Base-by-base conservation (phyloP, 257 asterid species). In the Salvia hispanica region DNA sequence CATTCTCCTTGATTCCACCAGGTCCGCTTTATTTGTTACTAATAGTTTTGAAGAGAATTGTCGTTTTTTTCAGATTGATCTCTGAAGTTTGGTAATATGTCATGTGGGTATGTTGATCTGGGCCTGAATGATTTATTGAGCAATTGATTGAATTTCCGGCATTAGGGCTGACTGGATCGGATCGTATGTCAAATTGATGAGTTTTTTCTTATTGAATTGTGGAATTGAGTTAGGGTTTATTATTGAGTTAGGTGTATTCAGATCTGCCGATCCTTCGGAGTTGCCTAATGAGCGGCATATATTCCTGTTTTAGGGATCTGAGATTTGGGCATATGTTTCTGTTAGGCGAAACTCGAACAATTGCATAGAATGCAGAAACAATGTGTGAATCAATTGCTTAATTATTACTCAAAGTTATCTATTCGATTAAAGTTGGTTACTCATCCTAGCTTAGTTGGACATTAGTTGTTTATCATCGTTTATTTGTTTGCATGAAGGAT, bases 1-100 rank as follows among this genome's bases (percentile, higher is more conserved):
- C 62, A 69, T 74, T 82, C 81, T 70, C 77, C 76, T 70, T 15
- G 74, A 65, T 71, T 73, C 36, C 34, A 54, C 63, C 80, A 77
- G 83, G 87, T 81, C 76, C 68, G 75, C 67, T 79, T 74, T 14
- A 42, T 48, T 64, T 12, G 59, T 42, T 31, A 51, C 77, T 74
- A 67, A 52, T 28, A 53, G 2, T 10, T 58, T 28, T 53, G 36
- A 15, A 56, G 15, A 59, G 6, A 48, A 4, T 2, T 21, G 10
- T 51, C 31, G 0, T 33, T 66, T 47, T 60, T 64, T 36, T 58
- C 7, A 6, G 55, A 68, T 79, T 64, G 45, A n/a, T 58, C 55
- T 54, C 1, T 14, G 58, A 50, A 34, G 47, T 51, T 66, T 3
- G 40, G 69, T 46, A 3, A 33, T 67, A 59, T 55, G 37, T 46